Evolutionary conservation across 441 rosid species (phyloP).

Genomic region (Biscutella laevigata): DNA sequence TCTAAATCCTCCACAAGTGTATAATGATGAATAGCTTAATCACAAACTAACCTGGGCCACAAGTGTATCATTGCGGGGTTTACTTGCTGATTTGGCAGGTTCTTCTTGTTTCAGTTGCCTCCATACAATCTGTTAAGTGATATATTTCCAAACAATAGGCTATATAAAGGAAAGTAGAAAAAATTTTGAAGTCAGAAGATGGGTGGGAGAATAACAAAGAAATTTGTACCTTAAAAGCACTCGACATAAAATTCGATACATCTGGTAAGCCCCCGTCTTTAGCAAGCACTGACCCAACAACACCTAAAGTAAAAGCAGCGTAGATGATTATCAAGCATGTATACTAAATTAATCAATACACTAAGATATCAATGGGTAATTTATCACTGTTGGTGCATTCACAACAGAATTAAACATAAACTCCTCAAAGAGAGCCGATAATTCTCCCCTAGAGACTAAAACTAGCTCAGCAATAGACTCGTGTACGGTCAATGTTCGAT

Average conservation of each 20-base stretch:
- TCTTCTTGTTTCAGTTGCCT: conserved; percentile 26
- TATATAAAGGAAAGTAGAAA: neutral
- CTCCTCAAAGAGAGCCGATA: neutral
- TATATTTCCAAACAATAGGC: neutral
- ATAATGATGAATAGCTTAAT: neutral
- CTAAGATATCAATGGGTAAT: neutral
- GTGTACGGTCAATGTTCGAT: too few relatives aligned
- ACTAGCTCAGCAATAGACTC: too few relatives aligned
- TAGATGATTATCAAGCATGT: neutral
- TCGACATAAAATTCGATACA: conserved; percentile 52
- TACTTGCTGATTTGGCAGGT: conserved; percentile 24
- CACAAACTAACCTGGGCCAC: conserved; percentile 26
- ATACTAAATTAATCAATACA: neutral
- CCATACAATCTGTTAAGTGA: conserved; percentile 17
- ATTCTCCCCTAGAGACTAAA: neutral
- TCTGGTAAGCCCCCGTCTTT: conserved; percentile 54
- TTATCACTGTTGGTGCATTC: neutral
- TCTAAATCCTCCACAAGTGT: neutral
- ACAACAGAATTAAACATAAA: neutral
- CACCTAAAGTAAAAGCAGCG: conserved; percentile 35
- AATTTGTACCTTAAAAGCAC: conserved; percentile 60
- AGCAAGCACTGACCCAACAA: conserved; percentile 77
- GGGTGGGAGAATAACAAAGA: neutral
- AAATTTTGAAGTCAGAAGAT: neutral
- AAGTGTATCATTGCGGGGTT: conserved; percentile 24